Base-by-base conservation (phyloP, 768 basidiomycete genomes). In the Imleria badia region DNA sequence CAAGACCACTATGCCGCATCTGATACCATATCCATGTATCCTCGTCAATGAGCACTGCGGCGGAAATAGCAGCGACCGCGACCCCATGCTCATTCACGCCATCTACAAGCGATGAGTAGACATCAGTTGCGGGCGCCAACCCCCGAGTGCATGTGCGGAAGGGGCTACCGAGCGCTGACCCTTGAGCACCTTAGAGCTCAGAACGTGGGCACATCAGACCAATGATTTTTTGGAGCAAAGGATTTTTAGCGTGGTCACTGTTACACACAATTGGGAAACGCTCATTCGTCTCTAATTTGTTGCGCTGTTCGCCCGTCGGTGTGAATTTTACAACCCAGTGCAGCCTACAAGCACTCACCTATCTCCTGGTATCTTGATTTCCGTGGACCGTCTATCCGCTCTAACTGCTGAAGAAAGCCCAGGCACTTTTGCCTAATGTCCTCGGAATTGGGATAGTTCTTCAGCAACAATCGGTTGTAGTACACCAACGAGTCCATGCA, bases 401-500 rank as follows among this genome's bases (percentile, higher is more conserved):
- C 69, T 51, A 96, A 76, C 56, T 80, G 77, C n/a, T 60, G 57
- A 45, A 88, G 76, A 39, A 89, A 72, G n/a, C 67, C 55, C 1
- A 76, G 60, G 64, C 85, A 84, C 15, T 81, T 79, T 14, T 72
- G 63, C 26, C 59, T 70, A 54, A 83, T 60, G n/a, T 62, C 65
- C n/a, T 63, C 69, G n/a, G 75, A 70, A 22, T 74, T 56, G 11
- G 68, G 60, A 3, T 82, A 74, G 31, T 82, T 76, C 49, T 69
- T 72, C n/a, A 89, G 55, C 26, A 93, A 70, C n/a, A 93, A 70
- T 26, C 75, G 77, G 65, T 87, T 87, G 73, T 97, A 97, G 62
- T 90, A 81, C 1, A 94, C 85, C 35, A 97, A 78, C 0, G 92
- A 91, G 63, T 96, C 94, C 80, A 98, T 85, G 66, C 94, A 96